A percentile compares a stretch with the other conserved stretches of the same genome.
phyloP scores from a whole-genome alignment of 352 stramenopile genomes.

The Lagenidium sp. region DNA sequence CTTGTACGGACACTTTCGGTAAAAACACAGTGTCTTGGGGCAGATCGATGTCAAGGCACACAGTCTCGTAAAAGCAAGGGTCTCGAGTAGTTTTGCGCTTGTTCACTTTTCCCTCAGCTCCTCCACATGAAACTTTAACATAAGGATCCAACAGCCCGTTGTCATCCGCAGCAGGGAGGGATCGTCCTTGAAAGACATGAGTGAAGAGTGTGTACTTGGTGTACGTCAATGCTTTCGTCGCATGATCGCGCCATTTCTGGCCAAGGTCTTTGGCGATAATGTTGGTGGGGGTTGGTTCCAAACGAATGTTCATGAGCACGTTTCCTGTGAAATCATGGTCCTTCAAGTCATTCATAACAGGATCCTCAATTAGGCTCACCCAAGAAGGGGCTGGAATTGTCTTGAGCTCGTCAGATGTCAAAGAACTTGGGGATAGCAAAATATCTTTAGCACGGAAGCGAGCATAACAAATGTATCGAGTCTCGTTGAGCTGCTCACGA shows the following conservation, averaged over 20 bases:
- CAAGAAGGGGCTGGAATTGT: slow-evolving; percentile 44
- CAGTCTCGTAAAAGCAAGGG: slow-evolving; percentile 81
- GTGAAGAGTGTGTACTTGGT: slow-evolving; percentile 76
- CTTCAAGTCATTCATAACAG: slow-evolving; percentile 65
- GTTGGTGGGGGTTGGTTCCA: slow-evolving; percentile 33
- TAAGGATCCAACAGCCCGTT: slow-evolving; percentile 78
- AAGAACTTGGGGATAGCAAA: slow-evolving; percentile 25
- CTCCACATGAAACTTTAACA: slow-evolving; percentile 76
- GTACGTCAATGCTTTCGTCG: slow-evolving; percentile 44
- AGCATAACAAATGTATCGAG: slow-evolving; percentile 68
- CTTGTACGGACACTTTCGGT: slow-evolving; percentile 62
- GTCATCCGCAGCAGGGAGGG: slow-evolving; percentile 56
- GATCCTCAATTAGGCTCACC: slow-evolving; percentile 69
- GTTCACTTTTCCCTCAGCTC: slow-evolving; percentile 51
- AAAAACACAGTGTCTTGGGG: slow-evolving; percentile 52
- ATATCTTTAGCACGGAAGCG: slow-evolving; percentile 67
- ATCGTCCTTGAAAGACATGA: slow-evolving; percentile 76
- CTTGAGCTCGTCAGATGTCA: slow-evolving; percentile 17
- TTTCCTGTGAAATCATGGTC: slow-evolving; percentile 82
- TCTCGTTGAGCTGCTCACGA: slow-evolving; percentile 40
- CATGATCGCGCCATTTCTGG: slow-evolving; percentile 45
- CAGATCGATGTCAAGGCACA: slow-evolving; percentile 65
- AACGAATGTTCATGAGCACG: slow-evolving; percentile 64
- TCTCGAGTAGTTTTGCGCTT: slow-evolving; percentile 58
- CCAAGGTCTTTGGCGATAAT: slow-evolving; percentile 22